Percentiles rank a stretch among this genome's conserved stretches.
These are phyloP conservation scores for Favolaschia claudopus DNA, from an alignment of 768 basidiomycete genomes.

Conservation along the genomic window DNA sequence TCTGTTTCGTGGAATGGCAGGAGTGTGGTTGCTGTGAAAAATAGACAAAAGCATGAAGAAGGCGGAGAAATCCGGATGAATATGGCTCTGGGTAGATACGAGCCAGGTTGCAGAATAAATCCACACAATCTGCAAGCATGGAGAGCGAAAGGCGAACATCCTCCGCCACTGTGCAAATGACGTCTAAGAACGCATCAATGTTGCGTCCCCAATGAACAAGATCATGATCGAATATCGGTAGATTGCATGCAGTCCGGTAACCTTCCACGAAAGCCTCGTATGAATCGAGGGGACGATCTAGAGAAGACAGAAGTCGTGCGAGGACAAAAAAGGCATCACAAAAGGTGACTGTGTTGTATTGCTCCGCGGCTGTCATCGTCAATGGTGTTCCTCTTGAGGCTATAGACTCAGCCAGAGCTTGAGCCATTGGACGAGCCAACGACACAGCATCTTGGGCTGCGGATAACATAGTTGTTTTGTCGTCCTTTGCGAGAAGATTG, in stretches of 20 bases:
- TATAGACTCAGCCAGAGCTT: too few species aligned
- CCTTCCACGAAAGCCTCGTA: neutral
- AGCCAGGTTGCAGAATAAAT: neutral
- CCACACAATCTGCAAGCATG: neutral
- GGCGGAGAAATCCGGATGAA: neutral
- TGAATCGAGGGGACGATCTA: neutral
- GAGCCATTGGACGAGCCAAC: neutral
- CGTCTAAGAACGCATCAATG: neutral
- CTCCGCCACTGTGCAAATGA: constrained; percentile 1
- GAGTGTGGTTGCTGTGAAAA: neutral
- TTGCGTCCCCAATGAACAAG: neutral
- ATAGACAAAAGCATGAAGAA: neutral
- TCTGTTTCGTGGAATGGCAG: neutral
- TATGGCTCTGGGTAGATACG: neutral
- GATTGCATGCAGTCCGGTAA: too few species aligned
- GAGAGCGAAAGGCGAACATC: neutral
- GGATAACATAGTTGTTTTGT: neutral
- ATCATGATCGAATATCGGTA: neutral
- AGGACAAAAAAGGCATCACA: neutral
- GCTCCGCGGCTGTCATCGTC: neutral
- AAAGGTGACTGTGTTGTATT: neutral
- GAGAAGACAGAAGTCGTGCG: neutral
- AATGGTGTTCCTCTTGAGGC: too few species aligned
- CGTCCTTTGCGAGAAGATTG: neutral
- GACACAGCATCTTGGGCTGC: neutral